A percentile compares a stretch with the other conserved stretches of the same genome.
Evolutionary conservation across 208 protist genomes (phyloP).

Genomic region (Porcisia hertigi): DNA sequence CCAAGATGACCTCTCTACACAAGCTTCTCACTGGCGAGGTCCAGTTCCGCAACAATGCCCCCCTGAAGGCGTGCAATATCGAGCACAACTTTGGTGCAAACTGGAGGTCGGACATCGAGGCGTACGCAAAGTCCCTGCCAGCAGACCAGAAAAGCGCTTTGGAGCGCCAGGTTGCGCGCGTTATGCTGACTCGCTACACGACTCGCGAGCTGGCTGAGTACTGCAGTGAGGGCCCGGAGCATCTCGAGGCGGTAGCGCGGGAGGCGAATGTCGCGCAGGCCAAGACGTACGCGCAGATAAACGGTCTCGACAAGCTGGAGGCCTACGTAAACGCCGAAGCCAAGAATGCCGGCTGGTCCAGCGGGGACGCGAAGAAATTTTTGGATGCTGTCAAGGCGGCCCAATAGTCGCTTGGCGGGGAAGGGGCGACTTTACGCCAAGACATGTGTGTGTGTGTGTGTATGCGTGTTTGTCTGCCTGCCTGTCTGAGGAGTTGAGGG

Average conservation of each 20-base stretch:
- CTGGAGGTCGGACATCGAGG: constrained; percentile 71
- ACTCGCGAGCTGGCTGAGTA: constrained; percentile 85
- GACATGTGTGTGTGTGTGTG: too few species aligned
- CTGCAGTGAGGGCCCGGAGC: constrained; percentile 67
- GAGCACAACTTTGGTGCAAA: constrained; percentile 86
- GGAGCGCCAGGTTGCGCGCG: constrained; percentile 78
- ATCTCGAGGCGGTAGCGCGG: constrained; percentile 70
- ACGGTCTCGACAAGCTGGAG: constrained; percentile 78
- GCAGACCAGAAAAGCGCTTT: constrained; percentile 71
- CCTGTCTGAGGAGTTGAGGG: too few species aligned
- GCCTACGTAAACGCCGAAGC: constrained; percentile 76
- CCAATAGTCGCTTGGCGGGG: constrained; percentile 40
- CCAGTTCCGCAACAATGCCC: constrained; percentile 83
- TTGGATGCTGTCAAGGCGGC: constrained; percentile 79
- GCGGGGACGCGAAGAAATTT: constrained; percentile 75
- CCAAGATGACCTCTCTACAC: constrained; percentile 82
- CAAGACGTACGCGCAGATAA: constrained; percentile 58
- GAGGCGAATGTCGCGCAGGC: constrained; percentile 79
- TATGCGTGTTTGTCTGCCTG: too few species aligned
- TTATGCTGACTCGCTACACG: constrained; percentile 87
- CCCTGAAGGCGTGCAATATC: constrained; percentile 88
- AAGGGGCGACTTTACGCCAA: neutral
- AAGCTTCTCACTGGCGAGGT: constrained; percentile 87
- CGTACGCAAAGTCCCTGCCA: constrained; percentile 72
- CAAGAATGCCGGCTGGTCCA: constrained; percentile 86